A percentile compares a stretch with the other conserved stretches of the same genome.
Conservation (phyloP, 257 asterid species). For the Jacaranda copaia region DNA sequence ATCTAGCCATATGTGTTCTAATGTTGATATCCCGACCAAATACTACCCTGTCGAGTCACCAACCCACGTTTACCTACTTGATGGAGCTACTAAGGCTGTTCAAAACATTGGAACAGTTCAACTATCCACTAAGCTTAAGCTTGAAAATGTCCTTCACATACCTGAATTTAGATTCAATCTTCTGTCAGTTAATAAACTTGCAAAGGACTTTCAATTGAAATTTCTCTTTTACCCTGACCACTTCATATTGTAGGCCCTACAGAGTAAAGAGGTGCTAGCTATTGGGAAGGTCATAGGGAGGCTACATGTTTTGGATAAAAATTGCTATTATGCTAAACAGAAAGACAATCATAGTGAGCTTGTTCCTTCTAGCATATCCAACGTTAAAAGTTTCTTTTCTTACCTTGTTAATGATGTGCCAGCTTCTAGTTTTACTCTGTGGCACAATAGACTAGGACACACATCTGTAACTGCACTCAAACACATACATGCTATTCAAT, state of each 20-base stretch:
- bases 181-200: neutral
- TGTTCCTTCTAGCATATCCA: no score
- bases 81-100: neutral
- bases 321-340: no score
- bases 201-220: neutral
- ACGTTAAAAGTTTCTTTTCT: no score
- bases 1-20: neutral
- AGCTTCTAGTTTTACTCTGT: neutral
- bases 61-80: neutral
- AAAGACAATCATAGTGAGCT: no score
- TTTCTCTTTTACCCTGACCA: neutral
- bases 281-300: neutral
- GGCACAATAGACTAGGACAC: neutral
- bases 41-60: neutral
- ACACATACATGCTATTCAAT: neutral
- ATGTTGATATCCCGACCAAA: neutral
- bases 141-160: neutral
- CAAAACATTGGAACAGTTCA: neutral
- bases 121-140: neutral
- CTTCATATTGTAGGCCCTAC: neutral
- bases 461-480: no score
- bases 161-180: neutral
- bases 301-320: neutral
- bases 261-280: neutral
- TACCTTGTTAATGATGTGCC: neutral